These are phyloP conservation scores for Sporothrix mexicana DNA, from an alignment of 2,329 filamentous ascomycete species.

Conservation along the genomic window DNA sequence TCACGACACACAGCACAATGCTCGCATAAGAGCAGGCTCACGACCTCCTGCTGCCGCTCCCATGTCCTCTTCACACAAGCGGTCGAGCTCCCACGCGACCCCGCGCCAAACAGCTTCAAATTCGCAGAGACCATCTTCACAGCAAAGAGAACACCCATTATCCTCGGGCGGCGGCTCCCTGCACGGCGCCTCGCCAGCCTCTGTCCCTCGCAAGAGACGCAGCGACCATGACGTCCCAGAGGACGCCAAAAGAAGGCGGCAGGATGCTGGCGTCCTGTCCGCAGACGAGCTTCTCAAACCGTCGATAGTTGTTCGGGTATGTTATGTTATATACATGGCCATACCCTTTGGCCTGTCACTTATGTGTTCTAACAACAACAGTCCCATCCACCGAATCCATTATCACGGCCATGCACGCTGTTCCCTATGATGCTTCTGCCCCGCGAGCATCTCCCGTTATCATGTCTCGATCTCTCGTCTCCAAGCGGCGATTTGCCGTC, in stretches of 20 bases:
- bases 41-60: slow-evolving; percentile 8
- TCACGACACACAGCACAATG: slow-evolving; percentile 23
- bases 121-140: slow-evolving; percentile 36
- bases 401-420: slow-evolving; percentile 60
- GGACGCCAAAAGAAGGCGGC: slow-evolving; percentile 34
- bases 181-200: slow-evolving; percentile 45
- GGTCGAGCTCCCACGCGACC: slow-evolving; percentile 53
- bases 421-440: slow-evolving; percentile 67
- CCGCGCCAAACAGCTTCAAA: slow-evolving; percentile 48
- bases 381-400: slow-evolving; percentile 62
- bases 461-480: slow-evolving; percentile 63
- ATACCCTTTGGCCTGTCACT: no score
- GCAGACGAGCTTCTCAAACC: slow-evolving; percentile 60
- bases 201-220: slow-evolving; percentile 40
- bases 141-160: slow-evolving; percentile 42
- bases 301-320: slow-evolving; percentile 60
- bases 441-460: slow-evolving; percentile 65
- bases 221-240: slow-evolving; percentile 43
- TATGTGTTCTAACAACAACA: slow-evolving; percentile 41
- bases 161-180: slow-evolving; percentile 45
- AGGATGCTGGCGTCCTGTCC: slow-evolving; percentile 42
- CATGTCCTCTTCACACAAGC: slow-evolving; percentile 32
- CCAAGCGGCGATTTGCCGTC: slow-evolving; percentile 58
- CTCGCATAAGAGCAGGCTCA: slow-evolving; percentile 13
- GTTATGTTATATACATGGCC: slow-evolving; percentile 39